phyloP scores from a whole-genome alignment of 139 green algal species.

The Ulvella scutata region DNA sequence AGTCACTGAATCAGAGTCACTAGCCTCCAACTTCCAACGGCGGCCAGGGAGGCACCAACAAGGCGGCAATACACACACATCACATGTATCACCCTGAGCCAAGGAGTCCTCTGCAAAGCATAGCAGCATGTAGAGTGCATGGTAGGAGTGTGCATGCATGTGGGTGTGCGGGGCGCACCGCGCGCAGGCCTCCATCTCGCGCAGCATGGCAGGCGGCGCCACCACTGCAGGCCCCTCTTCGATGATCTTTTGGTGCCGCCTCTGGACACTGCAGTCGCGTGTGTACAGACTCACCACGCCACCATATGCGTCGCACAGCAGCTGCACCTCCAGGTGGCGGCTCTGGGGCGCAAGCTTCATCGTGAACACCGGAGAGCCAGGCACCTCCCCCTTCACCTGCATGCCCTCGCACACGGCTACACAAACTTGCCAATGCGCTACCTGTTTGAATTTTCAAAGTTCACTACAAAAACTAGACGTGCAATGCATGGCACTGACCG shows the following conservation, averaged over 20 bases:
- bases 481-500: too few species aligned
- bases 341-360: slow-evolving; percentile 85
- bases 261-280: slow-evolving; percentile 89
- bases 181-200: slow-evolving; percentile 2
- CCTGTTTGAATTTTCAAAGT: slow-evolving; percentile 40
- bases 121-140: too few species aligned
- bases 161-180: background rate
- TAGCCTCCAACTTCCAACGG: too few species aligned
- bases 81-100: too few species aligned
- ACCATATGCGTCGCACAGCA: slow-evolving; percentile 63
- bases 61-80: too few species aligned
- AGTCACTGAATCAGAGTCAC: too few species aligned
- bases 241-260: slow-evolving; percentile 96
- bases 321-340: slow-evolving; percentile 92
- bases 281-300: slow-evolving; percentile 65
- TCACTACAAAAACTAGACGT: too few species aligned
- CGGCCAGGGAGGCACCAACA: too few species aligned
- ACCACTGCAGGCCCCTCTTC: slow-evolving; percentile 83
- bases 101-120: too few species aligned
- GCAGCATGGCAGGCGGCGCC: slow-evolving; percentile 16
- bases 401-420: background rate
- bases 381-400: slow-evolving; percentile 81
- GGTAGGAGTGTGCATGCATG: too few species aligned
- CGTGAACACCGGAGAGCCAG: slow-evolving; percentile 87
- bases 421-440: too few species aligned